Conservation (phyloP, 2,329 filamentous ascomycete species). For the Helotiales sp. region DNA sequence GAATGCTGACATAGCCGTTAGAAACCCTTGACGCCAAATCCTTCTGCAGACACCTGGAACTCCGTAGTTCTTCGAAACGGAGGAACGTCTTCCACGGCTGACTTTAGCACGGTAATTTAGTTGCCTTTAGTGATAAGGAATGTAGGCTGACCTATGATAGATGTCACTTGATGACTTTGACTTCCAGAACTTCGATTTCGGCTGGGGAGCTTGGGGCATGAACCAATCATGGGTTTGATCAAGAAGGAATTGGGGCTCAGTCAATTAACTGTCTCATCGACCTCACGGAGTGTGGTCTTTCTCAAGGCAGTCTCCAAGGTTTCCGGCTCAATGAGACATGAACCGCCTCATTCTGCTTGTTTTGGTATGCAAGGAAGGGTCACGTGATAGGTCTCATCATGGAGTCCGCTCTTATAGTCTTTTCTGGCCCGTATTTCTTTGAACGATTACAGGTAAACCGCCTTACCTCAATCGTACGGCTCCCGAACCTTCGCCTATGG, state of each 20-base stretch:
- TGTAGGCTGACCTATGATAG: not conserved
- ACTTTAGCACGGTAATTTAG: slow-evolving; percentile 12
- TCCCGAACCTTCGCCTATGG: too few species aligned
- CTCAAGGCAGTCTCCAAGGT: too few species aligned
- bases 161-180: slow-evolving; percentile 14
- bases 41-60: not conserved
- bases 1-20: not conserved
- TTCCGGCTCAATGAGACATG: too few species aligned
- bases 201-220: slow-evolving; percentile 25
- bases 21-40: not conserved
- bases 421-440: too few species aligned
- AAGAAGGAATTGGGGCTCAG: not conserved
- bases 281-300: too few species aligned
- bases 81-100: not conserved
- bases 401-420: too few species aligned
- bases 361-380: too few species aligned
- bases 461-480: too few species aligned
- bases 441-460: too few species aligned
- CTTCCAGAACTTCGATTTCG: slow-evolving; percentile 27
- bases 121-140: not conserved
- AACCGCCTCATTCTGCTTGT: too few species aligned
- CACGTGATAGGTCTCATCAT: too few species aligned
- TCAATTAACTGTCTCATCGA: not conserved
- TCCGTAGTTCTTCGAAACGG: not conserved
- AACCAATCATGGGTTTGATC: slow-evolving; percentile 24